Evolutionary conservation across 2,329 filamentous ascomycete genomes (phyloP).

Genomic region (Oidium heveae): DNA sequence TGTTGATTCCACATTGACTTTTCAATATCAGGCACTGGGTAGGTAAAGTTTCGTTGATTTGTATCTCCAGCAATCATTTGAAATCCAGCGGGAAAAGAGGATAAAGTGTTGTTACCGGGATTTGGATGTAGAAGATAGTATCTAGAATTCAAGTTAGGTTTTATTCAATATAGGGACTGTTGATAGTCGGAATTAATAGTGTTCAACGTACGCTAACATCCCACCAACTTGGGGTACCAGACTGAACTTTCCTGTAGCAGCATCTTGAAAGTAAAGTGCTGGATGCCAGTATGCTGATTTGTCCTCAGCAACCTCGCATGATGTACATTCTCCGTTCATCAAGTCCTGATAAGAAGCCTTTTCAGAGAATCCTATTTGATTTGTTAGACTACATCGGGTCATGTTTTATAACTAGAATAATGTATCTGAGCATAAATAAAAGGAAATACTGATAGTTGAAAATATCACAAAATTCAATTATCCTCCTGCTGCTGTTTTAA

Average conservation of each 20-base stretch:
- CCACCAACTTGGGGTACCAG: conserved; percentile 53
- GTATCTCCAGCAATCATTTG: conserved; percentile 60
- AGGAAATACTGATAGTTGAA: neutral
- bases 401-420: neutral
- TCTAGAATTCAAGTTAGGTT: conserved; percentile 16
- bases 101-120: conserved; percentile 29
- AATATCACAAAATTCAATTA: too few species aligned
- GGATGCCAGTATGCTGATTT: conserved; percentile 46
- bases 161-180: neutral
- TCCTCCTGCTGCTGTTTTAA: too few species aligned
- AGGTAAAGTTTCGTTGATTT: conserved; percentile 38
- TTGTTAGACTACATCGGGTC: neutral
- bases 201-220: conserved; percentile 49
- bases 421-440: neutral
- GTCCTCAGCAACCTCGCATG: conserved; percentile 35
- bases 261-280: conserved; percentile 22
- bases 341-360: conserved; percentile 32
- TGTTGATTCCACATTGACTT: conserved; percentile 42
- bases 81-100: conserved; percentile 53
- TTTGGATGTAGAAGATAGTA: conserved; percentile 61
- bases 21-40: conserved; percentile 36
- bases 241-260: conserved; percentile 20
- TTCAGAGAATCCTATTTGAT: conserved; percentile 34
- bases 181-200: neutral
- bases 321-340: conserved; percentile 32